Base-by-base conservation (phyloP, 371 early-diverging fungal genomes). In the Saksenaea oblongispora region DNA sequence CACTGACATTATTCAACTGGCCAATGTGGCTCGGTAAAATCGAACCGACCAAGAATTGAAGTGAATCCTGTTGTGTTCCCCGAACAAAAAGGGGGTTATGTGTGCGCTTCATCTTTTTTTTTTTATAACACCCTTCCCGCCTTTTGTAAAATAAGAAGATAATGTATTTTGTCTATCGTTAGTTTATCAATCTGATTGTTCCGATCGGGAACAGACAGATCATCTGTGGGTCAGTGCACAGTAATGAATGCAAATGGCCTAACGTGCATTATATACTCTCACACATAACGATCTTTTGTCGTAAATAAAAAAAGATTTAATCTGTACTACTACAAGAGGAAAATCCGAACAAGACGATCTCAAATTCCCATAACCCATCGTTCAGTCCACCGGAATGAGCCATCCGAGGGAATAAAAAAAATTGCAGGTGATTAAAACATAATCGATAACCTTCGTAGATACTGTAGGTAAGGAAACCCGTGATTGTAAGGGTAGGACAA, bases 201-300 rank as follows among this genome's bases (percentile, higher is more conserved):
- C 51, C 10, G 51, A 47, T 47, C 51, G 51, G 51, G 51, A 47
- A 22, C n/a, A 47, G 51, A 47, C 51, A 47, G 51, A 22, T 47
- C 51, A 47, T 47, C 22, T 47, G 51, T 22, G 51, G 51, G 51
- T 47, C 51, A 47, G 51, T 47, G 51, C 51, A 47, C 51, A 47
- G 51, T 47, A 47, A 47, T 22, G 10, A 22, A n/a, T 47, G 17
- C 42, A 15, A 41, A 17, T 26, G 22, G 24, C 51, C 10, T 22
- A 22, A 26, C 10, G 22, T 47, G 51, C 51, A 47, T 47, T 47
- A 47, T n/a, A 47, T 22, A 47, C 11, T 9, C 17, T 18, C 51
- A 10, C 22, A 26, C 27, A 10, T 31, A 31, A 31, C 39, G 11
- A 39, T 39, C 51, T 47, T 0, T 47, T 22, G 51, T 47, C n/a